A percentile compares a stretch with the other conserved stretches of the same genome.
phyloP scores from a whole-genome alignment of 2,329 filamentous ascomycete genomes.

The Pseudogymnoascus sp. region DNA sequence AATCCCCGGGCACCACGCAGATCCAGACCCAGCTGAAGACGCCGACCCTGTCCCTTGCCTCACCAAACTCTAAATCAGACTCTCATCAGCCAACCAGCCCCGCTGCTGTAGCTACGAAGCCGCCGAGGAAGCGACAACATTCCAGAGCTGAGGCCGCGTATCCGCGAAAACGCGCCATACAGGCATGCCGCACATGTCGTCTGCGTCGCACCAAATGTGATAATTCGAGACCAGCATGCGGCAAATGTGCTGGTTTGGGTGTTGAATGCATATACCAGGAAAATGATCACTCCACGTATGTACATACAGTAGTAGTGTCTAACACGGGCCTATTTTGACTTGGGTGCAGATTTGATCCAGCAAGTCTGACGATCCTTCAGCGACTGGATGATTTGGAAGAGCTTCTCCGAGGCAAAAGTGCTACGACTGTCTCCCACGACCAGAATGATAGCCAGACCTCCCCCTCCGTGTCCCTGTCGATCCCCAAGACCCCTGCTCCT shows the following conservation, averaged over 20 bases:
- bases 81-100: background rate
- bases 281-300: slow-evolving; percentile 14
- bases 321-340: background rate
- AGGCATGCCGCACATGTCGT: slow-evolving; percentile 28
- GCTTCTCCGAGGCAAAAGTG: slow-evolving; percentile 10
- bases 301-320: background rate
- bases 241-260: slow-evolving; percentile 26
- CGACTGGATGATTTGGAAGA: slow-evolving; percentile 14
- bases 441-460: background rate
- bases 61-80: background rate
- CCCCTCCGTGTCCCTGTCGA: background rate
- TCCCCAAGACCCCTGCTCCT: background rate
- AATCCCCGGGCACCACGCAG: background rate
- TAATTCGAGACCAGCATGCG: slow-evolving; percentile 27
- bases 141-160: slow-evolving; percentile 1
- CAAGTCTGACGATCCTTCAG: slow-evolving; percentile 14
- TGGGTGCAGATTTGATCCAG: slow-evolving; percentile 12
- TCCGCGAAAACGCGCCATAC: slow-evolving; percentile 28
- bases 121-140: slow-evolving; percentile 1
- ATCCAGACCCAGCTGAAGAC: background rate
- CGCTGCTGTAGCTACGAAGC: slow-evolving; percentile 2
- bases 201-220: slow-evolving; percentile 29
- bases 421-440: background rate
- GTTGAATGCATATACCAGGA: slow-evolving; percentile 25
- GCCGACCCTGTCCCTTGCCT: background rate